phyloP scores from a whole-genome alignment of 2,329 filamentous ascomycete species.

The Exophiala calicioides region DNA sequence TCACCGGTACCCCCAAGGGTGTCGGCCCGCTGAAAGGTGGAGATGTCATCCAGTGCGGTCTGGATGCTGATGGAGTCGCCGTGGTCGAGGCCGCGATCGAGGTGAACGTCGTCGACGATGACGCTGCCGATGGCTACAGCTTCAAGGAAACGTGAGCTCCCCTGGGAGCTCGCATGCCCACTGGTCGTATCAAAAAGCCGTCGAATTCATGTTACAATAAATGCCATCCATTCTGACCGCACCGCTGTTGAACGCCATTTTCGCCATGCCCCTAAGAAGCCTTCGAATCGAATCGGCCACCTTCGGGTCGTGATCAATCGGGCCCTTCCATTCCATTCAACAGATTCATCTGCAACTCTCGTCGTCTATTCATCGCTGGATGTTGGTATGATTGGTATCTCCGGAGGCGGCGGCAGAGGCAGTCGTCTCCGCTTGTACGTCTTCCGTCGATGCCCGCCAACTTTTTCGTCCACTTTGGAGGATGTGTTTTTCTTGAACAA shows the following conservation, averaged over 20 bases:
- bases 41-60: slow-evolving; percentile 81
- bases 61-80: slow-evolving; percentile 78
- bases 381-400: slow-evolving; percentile 28
- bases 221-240: no score
- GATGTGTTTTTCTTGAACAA: neutral
- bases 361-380: slow-evolving; percentile 18
- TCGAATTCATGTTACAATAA: no score
- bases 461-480: no score
- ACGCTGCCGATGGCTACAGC: slow-evolving; percentile 70
- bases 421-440: slow-evolving; percentile 5
- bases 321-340: neutral
- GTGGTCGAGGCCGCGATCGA: slow-evolving; percentile 82
- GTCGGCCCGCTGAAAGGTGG: slow-evolving; percentile 83
- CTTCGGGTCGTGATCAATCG: no score
- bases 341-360: neutral
- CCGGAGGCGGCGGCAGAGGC: slow-evolving; percentile 25
- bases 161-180: slow-evolving; percentile 5
- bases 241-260: no score
- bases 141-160: slow-evolving; percentile 67
- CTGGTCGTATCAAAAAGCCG: no score
- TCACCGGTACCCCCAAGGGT: slow-evolving; percentile 97
- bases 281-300: no score
- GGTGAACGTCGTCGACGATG: slow-evolving; percentile 71
- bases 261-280: no score
- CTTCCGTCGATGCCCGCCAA: no score